Percentiles rank a stretch among this genome's conserved stretches.
Evolutionary conservation across 176 grass and related monocot genomes (phyloP).

Genomic region (Hsuehochloa calcarea): DNA sequence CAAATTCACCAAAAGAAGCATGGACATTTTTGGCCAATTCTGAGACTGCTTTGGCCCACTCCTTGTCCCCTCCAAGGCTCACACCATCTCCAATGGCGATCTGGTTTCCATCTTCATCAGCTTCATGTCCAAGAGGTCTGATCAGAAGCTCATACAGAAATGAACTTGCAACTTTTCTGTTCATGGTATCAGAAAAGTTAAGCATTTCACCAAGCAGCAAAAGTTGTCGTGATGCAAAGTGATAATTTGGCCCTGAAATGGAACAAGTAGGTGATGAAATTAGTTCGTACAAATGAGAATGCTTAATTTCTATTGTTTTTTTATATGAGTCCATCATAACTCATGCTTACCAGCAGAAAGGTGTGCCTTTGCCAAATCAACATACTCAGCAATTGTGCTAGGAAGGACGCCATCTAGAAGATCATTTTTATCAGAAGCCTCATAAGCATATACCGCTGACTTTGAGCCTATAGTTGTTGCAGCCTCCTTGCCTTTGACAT

Average conservation of each 20-base stretch:
- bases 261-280: conserved; percentile 15
- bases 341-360: conserved; percentile 86
- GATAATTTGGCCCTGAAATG: conserved; percentile 79
- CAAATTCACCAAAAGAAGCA: conserved; percentile 75
- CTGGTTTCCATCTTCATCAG: conserved; percentile 76
- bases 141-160: conserved; percentile 77
- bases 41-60: conserved; percentile 80
- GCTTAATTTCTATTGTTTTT: not conserved
- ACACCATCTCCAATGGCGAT: conserved; percentile 83
- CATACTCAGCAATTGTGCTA: conserved; percentile 69
- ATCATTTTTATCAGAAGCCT: conserved; percentile 94
- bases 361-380: conserved; percentile 81
- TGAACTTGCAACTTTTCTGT: conserved; percentile 66
- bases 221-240: conserved; percentile 70
- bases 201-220: conserved; percentile 86
- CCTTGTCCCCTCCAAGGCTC: conserved; percentile 73
- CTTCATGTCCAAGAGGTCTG: conserved; percentile 70
- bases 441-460: conserved; percentile 93
- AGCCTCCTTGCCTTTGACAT: conserved; percentile 86
- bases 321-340: not conserved
- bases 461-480: conserved; percentile 89
- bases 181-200: conserved; percentile 87
- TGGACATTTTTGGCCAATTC: conserved; percentile 83
- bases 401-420: conserved; percentile 87
- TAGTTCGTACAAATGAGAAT: conserved; percentile 5